Percentiles rank a stretch among this genome's conserved stretches.
Evolutionary conservation across 352 stramenopile genomes (phyloP).

Genomic region (Pythium oligandrum): DNA sequence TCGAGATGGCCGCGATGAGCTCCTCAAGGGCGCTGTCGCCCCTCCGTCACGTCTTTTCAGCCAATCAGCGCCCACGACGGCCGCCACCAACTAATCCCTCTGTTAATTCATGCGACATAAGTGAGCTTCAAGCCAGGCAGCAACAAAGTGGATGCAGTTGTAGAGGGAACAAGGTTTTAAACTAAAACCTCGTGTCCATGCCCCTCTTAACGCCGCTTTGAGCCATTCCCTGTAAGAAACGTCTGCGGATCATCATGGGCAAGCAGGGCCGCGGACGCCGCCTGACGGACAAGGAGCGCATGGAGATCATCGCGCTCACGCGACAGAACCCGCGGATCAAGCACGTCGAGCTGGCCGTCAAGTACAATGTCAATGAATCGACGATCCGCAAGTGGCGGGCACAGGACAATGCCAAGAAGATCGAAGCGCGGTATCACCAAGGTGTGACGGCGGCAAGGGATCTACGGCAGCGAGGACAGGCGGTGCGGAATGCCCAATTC

Average conservation of each 20-base stretch:
- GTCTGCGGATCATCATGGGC: constrained; percentile 14
- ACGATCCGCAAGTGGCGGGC: constrained; percentile 57
- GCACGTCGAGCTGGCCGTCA: constrained; percentile 42
- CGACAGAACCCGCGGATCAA: constrained; percentile 37
- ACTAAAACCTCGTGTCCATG: no score
- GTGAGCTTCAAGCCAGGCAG: no score
- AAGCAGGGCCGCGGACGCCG: constrained; percentile 39
- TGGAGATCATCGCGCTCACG: constrained; percentile 57
- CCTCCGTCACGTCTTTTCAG: no score
- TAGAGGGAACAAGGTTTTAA: no score
- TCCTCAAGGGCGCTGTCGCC: no score
- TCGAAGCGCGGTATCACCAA: constrained; percentile 34
- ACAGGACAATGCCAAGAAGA: constrained; percentile 28
- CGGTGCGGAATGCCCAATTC: constrained; percentile 33
- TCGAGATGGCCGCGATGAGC: no score
- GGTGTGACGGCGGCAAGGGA: constrained; percentile 29
- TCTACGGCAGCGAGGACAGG: constrained; percentile 29
- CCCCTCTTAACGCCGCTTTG: no score
- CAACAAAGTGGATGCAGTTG: no score
- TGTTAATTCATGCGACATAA: no score
- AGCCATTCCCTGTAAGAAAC: background rate
- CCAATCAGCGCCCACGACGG: no score
- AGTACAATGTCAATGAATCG: constrained; percentile 49
- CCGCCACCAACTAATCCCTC: no score
- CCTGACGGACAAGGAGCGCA: constrained; percentile 54